Base-by-base conservation (phyloP, 805 yeast species). In the Candida rishiriensis region DNA sequence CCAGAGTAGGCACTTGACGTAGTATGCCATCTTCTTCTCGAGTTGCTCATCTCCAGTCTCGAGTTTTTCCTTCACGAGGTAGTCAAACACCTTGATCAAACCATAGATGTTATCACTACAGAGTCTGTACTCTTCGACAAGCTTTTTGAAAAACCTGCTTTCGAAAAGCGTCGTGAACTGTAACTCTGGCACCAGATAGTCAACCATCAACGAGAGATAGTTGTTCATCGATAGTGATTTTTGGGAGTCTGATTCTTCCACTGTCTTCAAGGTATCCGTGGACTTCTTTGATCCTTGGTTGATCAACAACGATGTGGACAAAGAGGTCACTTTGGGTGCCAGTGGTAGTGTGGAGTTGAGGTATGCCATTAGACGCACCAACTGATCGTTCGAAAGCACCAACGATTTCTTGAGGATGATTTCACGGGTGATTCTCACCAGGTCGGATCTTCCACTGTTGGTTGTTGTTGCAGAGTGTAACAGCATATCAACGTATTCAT, bases 91-190 rank as follows among this genome's bases (percentile, higher is more conserved):
- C 44, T 61, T 61, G 46, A 61, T 55, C 30, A 66, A 53, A 1
- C 69, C 69, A 49, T 65, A 65, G 21, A 65, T 53, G 46, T 64
- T 66, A 43, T 65, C 69, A 30, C 43, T 56, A 15, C 59, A 41
- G 36, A 66, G 48, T 47, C 69, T 55, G 48, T 61, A 66, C 40
- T 63, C 60, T 51, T 66, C 68, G 40, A 64, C 53, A 3, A 60
- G 53, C 30, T 40, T 33, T 40, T 57, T 63, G 52, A 62, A 65
- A 28, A 63, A 53, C 7, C 46, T 40, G 6, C 62, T 50, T n/a
- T 46, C 44, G 39, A 59, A 42, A 28, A 65, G 32, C 3, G 44
- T 31, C 5, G 32, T 17, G 12, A 44, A 38, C 38, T 55, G 58
- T 13, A 15, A 3, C n/a, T 44, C 29, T 2, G 55, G 58, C 13